Percentiles rank a stretch among this genome's conserved stretches.
phyloP scores from a whole-genome alignment of 2,329 filamentous ascomycete genomes.

The Dactylellina haptotyla region DNA sequence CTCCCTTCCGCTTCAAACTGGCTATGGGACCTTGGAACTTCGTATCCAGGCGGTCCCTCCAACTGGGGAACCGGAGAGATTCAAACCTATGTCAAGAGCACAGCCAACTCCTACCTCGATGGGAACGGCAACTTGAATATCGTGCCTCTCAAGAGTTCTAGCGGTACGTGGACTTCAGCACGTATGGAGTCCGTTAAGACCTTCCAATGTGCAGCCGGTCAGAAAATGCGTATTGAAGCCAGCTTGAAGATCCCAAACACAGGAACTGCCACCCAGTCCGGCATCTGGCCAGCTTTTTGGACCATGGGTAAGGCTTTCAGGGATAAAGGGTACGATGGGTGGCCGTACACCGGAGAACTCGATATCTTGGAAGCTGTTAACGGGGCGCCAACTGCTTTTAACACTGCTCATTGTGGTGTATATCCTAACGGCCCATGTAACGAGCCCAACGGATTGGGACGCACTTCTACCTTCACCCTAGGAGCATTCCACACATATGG shows the following conservation, averaged over 20 bases:
- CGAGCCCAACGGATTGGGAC: constrained; percentile 61
- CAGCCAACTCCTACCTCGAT: constrained; percentile 63
- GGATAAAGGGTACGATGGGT: constrained; percentile 61
- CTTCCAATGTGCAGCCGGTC: constrained; percentile 60
- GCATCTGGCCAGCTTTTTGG: constrained; percentile 66
- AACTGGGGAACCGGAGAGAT: constrained; percentile 67
- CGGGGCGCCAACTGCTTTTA: constrained; percentile 60
- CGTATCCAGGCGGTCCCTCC: constrained; percentile 64
- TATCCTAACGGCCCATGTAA: constrained; percentile 62
- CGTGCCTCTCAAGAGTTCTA: constrained; percentile 58
- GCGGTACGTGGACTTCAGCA: constrained; percentile 63
- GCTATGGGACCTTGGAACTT: constrained; percentile 64
- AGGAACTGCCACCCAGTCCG: constrained; percentile 16
- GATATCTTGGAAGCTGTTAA: constrained; percentile 65
- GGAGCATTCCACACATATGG: constrained; percentile 60
- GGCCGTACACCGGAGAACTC: constrained; percentile 64
- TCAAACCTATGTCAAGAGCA: constrained; percentile 63
- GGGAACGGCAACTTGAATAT: constrained; percentile 62
- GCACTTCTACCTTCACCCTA: constrained; percentile 55
- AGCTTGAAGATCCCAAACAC: constrained; percentile 60
- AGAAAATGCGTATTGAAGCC: constrained; percentile 62
- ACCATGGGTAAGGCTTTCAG: constrained; percentile 62
- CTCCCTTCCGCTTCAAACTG: constrained; percentile 63
- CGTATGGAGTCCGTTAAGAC: constrained; percentile 62
- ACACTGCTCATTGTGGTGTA: constrained; percentile 64